phyloP scores from a whole-genome alignment of 1,284 basidiomycete species.

The Dichomitus squalens region DNA sequence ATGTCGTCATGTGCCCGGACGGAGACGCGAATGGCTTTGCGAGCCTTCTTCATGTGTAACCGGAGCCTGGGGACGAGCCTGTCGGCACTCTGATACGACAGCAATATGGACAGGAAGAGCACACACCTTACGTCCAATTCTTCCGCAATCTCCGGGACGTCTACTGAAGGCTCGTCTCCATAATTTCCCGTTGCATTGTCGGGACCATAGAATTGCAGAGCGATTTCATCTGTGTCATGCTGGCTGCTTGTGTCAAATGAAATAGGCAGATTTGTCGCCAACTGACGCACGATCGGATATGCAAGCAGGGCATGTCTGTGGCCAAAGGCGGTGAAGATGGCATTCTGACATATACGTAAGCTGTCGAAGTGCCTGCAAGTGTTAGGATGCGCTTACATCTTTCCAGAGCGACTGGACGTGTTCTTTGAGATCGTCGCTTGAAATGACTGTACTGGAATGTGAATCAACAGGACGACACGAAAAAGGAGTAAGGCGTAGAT shows the following conservation, averaged over 20 bases:
- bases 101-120: too few relatives aligned
- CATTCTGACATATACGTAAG: conserved; percentile 29
- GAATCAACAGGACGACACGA: conserved; percentile 9
- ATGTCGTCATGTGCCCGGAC: conserved; percentile 26
- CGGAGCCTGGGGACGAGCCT: conserved; percentile 18
- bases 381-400: not conserved
- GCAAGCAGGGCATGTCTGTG: conserved; percentile 35
- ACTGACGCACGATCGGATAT: conserved; percentile 36
- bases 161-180: conserved; percentile 9
- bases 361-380: not conserved
- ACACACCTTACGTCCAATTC: not conserved
- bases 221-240: conserved; percentile 13
- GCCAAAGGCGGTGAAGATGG: conserved; percentile 43
- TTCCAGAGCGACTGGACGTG: conserved; percentile 19
- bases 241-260: not conserved
- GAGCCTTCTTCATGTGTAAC: conserved; percentile 37
- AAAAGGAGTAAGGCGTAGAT: not conserved
- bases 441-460: conserved; percentile 42
- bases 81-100: conserved; percentile 11
- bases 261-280: not conserved
- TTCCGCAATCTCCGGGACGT: not conserved
- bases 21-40: conserved; percentile 10
- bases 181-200: conserved; percentile 12
- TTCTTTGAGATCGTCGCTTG: conserved; percentile 32
- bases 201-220: conserved; percentile 15